Evolutionary conservation across 371 early-diverging fungal genomes (phyloP).

Genomic region (Phascolomyces articulosus): DNA sequence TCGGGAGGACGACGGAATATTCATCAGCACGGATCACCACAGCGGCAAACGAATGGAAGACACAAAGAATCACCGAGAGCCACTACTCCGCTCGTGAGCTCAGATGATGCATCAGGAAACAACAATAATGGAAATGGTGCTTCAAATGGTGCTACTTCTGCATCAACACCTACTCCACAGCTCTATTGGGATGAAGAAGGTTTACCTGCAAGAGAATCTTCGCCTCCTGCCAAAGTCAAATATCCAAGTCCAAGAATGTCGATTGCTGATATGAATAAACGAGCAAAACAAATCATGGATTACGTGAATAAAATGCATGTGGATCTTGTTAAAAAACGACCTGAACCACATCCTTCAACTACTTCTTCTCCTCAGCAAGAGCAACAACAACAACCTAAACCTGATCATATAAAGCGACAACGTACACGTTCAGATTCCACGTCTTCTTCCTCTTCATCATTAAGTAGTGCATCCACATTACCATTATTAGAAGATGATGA

Average conservation of each 20-base stretch:
- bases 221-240: slow-evolving; percentile 53
- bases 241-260: slow-evolving; percentile 57
- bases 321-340: slow-evolving; percentile 34
- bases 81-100: slow-evolving; percentile 11
- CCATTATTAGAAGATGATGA: slow-evolving; percentile 31
- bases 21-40: slow-evolving; percentile 8
- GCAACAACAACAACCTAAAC: too few relatives aligned
- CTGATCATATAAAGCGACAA: not conserved
- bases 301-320: slow-evolving; percentile 57
- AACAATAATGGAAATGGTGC: not conserved
- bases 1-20: slow-evolving; percentile 6
- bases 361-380: too few relatives aligned
- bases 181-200: slow-evolving; percentile 43
- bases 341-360: not conserved
- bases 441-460: slow-evolving; percentile 22
- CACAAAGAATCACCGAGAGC: slow-evolving; percentile 15
- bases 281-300: slow-evolving; percentile 59
- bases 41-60: slow-evolving; percentile 10
- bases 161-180: slow-evolving; percentile 1
- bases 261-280: slow-evolving; percentile 64
- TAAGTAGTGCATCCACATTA: slow-evolving; percentile 48
- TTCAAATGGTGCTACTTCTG: slow-evolving; percentile 10
- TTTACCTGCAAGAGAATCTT: slow-evolving; percentile 35
- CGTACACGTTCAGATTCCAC: slow-evolving; percentile 22
- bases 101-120: slow-evolving; percentile 8